Evolutionary conservation across 164 flowering plant genomes (phyloP).

Genomic region (Liriodendron chinense): DNA sequence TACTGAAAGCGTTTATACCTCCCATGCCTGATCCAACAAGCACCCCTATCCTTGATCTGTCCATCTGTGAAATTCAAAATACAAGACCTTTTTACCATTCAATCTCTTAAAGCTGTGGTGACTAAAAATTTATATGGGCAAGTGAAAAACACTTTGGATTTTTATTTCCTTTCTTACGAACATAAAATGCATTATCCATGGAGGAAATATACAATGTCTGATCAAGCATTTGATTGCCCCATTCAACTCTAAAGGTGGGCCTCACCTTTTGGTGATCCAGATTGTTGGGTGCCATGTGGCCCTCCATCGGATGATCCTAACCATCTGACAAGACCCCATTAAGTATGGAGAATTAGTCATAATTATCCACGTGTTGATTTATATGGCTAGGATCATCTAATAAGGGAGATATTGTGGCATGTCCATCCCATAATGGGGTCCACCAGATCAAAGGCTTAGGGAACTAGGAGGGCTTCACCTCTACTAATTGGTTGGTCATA

Average conservation of each 20-base stretch:
- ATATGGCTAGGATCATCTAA: neutral
- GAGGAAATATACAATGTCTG: neutral
- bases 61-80: slow-evolving; percentile 42
- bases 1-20: slow-evolving; percentile 54
- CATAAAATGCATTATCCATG: neutral
- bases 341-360: no score
- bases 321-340: neutral
- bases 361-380: neutral
- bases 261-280: neutral
- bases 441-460: neutral
- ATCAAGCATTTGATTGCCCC: neutral
- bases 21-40: slow-evolving; percentile 76
- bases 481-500: no score
- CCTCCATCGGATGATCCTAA: neutral
- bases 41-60: slow-evolving; percentile 28
- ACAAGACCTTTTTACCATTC: neutral
- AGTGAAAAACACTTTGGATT: neutral
- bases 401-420: neutral
- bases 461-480: neutral
- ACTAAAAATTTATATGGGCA: neutral
- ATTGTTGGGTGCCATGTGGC: neutral
- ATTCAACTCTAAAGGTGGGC: no score
- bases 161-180: neutral
- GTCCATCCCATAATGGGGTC: neutral
- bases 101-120: neutral